Evolutionary conservation across 2,329 filamentous ascomycete genomes (phyloP).

Genomic region (Apiospora kogelbergensis): DNA sequence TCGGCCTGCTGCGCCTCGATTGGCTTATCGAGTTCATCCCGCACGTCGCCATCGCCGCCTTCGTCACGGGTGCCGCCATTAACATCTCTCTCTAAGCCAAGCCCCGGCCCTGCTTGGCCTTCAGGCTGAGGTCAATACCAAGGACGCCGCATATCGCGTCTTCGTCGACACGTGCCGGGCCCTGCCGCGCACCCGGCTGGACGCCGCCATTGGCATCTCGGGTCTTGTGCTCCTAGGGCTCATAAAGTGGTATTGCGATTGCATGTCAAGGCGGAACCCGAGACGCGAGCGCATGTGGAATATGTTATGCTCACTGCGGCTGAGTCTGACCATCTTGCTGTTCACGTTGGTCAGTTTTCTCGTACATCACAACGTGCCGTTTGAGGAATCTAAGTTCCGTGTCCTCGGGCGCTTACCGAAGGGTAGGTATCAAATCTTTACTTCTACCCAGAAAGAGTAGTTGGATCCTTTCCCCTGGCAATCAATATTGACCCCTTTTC

Average conservation of each 20-base stretch:
- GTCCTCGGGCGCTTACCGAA: conserved; percentile 77
- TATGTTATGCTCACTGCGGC: conserved; percentile 87
- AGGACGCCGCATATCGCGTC: conserved; percentile 77
- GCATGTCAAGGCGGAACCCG: conserved; percentile 68
- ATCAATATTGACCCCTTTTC: neutral
- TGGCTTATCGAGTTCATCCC: conserved; percentile 95
- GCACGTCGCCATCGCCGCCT: conserved; percentile 84
- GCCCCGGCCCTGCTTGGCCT: conserved; percentile 81
- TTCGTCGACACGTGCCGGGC: conserved; percentile 80
- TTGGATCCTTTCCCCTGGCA: neutral
- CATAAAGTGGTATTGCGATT: conserved; percentile 67
- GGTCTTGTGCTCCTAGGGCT: conserved; percentile 76
- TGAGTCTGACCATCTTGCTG: conserved; percentile 85
- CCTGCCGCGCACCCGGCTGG: conserved; percentile 64
- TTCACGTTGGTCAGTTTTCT: conserved; percentile 91
- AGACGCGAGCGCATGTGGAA: conserved; percentile 74
- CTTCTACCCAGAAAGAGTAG: too few relatives aligned
- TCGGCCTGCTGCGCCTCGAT: conserved; percentile 78
- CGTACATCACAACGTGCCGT: conserved; percentile 68
- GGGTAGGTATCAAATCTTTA: conserved; percentile 44
- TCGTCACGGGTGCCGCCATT: conserved; percentile 95
- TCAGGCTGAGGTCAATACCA: conserved; percentile 64
- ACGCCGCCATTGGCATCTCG: conserved; percentile 84
- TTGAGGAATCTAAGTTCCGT: conserved; percentile 64
- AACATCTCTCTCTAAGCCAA: conserved; percentile 84